Evolutionary conservation across 2,329 filamentous ascomycete genomes (phyloP).

Genomic region (Diaporthe eres): DNA sequence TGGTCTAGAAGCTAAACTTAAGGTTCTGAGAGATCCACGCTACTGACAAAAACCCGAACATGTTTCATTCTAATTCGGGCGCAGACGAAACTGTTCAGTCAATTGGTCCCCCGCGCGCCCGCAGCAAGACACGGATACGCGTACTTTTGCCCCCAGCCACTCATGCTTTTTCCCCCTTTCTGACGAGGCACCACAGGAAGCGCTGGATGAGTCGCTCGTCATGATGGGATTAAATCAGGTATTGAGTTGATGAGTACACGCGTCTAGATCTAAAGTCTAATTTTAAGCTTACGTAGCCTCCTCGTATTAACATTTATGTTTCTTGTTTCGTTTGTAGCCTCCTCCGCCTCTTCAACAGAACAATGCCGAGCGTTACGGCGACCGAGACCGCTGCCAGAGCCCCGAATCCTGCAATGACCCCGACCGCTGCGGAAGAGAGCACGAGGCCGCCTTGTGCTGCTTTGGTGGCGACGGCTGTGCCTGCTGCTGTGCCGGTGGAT

Average conservation of each 20-base stretch:
- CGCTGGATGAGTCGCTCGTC: no score
- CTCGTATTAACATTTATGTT: neutral
- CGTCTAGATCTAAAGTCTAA: neutral
- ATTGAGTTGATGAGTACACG: neutral
- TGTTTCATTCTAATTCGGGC: conserved; percentile 24
- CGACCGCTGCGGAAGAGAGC: conserved; percentile 10
- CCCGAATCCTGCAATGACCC: conserved; percentile 6
- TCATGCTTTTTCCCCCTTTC: neutral
- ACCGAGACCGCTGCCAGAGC: conserved; percentile 9
- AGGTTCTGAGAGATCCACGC: neutral
- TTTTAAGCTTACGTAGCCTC: neutral
- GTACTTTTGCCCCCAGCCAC: neutral
- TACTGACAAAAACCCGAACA: neutral
- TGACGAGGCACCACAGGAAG: no score
- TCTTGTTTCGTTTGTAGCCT: neutral
- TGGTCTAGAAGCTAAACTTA: neutral
- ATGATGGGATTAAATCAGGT: fast-evolving
- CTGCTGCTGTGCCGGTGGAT: neutral
- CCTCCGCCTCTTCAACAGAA: neutral
- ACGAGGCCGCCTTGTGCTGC: neutral
- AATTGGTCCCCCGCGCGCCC: neutral
- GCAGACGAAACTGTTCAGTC: neutral
- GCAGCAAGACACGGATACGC: neutral
- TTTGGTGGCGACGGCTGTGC: neutral
- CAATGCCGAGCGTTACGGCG: neutral